A percentile compares a stretch with the other conserved stretches of the same genome.
Conservation (phyloP, 2,329 filamentous ascomycete genomes). For the Periconia sp. region DNA sequence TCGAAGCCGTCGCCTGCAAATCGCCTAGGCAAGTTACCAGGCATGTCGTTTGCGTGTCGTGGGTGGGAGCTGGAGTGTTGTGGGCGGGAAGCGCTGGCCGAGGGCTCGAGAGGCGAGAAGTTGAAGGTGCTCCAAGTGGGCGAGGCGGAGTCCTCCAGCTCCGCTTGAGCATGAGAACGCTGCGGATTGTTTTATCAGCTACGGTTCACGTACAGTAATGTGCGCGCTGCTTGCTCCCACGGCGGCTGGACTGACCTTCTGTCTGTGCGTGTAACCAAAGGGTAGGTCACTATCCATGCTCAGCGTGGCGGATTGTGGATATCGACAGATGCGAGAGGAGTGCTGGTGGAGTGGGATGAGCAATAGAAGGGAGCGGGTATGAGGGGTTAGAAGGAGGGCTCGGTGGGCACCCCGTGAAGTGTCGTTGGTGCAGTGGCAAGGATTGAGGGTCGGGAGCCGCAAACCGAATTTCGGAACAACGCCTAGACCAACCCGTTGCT, state of each 20-base stretch:
- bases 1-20: constrained; percentile 62
- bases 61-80: constrained; percentile 27
- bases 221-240: constrained; percentile 6
- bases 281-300: constrained; percentile 38
- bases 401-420: neutral
- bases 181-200: constrained; percentile 24
- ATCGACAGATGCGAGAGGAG: neutral
- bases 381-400: constrained; percentile 1
- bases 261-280: constrained; percentile 40
- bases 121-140: constrained; percentile 29
- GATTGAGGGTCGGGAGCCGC: constrained; percentile 17
- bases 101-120: constrained; percentile 18
- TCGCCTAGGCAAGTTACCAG: constrained; percentile 37
- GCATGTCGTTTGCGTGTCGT: constrained; percentile 31
- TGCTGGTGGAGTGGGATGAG: neutral
- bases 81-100: constrained; percentile 14
- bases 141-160: constrained; percentile 31
- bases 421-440: constrained; percentile 20
- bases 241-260: constrained; percentile 37
- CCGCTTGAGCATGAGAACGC: constrained; percentile 44
- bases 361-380: constrained; percentile 1
- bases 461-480: constrained; percentile 8
- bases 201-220: constrained; percentile 8
- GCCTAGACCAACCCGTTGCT: too few species aligned
- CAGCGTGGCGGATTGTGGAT: constrained; percentile 8